phyloP scores from a whole-genome alignment of 2,329 filamentous ascomycete genomes.

The Fusarium cicatricum region DNA sequence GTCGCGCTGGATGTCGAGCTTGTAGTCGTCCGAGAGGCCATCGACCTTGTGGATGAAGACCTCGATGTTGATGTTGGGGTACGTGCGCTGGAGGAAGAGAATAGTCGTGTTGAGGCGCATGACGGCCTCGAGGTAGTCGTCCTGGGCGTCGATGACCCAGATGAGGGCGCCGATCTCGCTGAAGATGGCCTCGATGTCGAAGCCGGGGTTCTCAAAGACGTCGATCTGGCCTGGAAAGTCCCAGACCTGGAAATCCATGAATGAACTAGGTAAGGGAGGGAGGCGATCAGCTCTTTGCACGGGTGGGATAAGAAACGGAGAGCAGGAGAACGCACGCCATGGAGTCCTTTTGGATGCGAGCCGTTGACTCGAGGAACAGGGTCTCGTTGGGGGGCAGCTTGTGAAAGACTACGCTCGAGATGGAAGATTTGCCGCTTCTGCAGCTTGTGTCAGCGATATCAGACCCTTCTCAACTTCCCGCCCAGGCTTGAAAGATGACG shows the following conservation, averaged over 20 bases:
- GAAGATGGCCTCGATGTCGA: conserved; percentile 94
- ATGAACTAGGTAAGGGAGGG: conserved; percentile 70
- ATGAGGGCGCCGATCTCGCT: conserved; percentile 93
- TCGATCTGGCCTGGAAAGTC: conserved; percentile 96
- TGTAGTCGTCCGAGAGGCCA: conserved; percentile 96
- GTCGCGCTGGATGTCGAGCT: conserved; percentile 93
- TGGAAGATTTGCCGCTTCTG: conserved; percentile 97
- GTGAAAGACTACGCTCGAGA: conserved; percentile 98
- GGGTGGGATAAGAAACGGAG: not conserved
- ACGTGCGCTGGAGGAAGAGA: conserved; percentile 84
- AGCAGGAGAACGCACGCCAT: conserved; percentile 75
- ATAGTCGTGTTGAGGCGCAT: conserved; percentile 88
- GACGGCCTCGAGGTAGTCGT: conserved; percentile 95
- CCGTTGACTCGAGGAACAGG: conserved; percentile 93
- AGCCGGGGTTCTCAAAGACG: conserved; percentile 83
- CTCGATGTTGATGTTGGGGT: conserved; percentile 94
- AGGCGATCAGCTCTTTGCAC: not conserved
- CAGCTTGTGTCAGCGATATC: conserved; percentile 3
- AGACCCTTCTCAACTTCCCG: not conserved
- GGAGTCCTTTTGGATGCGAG: conserved; percentile 90
- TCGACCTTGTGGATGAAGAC: conserved; percentile 99
- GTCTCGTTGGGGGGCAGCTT: conserved; percentile 97
- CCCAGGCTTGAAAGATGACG: conserved; percentile 32
- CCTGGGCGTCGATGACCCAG: conserved; percentile 98
- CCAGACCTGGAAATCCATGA: conserved; percentile 99